These are phyloP conservation scores for Candida schatavii DNA, from an alignment of 805 yeast genomes.

Conservation along the genomic window DNA sequence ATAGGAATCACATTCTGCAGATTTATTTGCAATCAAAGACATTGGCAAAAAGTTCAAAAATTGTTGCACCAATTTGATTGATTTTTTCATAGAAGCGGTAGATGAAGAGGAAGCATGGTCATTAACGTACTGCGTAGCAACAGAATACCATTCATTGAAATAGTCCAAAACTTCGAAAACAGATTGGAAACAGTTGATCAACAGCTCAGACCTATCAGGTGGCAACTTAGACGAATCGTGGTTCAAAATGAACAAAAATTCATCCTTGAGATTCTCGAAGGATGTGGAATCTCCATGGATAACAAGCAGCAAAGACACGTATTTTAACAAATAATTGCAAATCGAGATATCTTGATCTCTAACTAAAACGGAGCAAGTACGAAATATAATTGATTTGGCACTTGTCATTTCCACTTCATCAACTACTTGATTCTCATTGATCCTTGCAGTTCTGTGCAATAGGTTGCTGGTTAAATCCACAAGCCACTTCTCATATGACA, in stretches of 20 bases:
- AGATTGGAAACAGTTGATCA: slow-evolving; percentile 66
- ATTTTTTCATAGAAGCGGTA: slow-evolving; percentile 24
- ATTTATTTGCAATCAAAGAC: slow-evolving; percentile 68
- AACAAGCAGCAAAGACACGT: slow-evolving; percentile 64
- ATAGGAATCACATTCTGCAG: slow-evolving; percentile 79
- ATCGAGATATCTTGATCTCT: slow-evolving; percentile 69
- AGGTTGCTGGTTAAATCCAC: slow-evolving; percentile 65
- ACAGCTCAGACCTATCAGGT: slow-evolving; percentile 54
- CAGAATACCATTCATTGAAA: slow-evolving; percentile 70
- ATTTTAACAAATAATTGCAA: slow-evolving; percentile 73
- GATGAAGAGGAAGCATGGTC: slow-evolving; percentile 17
- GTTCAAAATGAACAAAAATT: slow-evolving; percentile 58
- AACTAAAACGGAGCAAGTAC: slow-evolving; percentile 60
- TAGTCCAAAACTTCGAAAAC: slow-evolving; percentile 81
- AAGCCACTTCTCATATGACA: slow-evolving; percentile 70
- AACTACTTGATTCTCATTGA: slow-evolving; percentile 10
- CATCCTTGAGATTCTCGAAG: slow-evolving; percentile 48
- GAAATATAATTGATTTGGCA: slow-evolving; percentile 44
- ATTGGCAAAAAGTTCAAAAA: slow-evolving; percentile 62
- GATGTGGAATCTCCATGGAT: slow-evolving; percentile 42
- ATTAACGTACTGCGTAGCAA: slow-evolving; percentile 31
- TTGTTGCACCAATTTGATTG: slow-evolving; percentile 31
- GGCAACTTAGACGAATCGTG: slow-evolving; percentile 42
- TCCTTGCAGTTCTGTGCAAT: slow-evolving; percentile 40
- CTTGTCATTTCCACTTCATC: slow-evolving; percentile 9